Percentiles rank a stretch among this genome's conserved stretches.
Evolutionary conservation across 345 rosid species (phyloP).

Genomic region (Noccaea caerulescens): DNA sequence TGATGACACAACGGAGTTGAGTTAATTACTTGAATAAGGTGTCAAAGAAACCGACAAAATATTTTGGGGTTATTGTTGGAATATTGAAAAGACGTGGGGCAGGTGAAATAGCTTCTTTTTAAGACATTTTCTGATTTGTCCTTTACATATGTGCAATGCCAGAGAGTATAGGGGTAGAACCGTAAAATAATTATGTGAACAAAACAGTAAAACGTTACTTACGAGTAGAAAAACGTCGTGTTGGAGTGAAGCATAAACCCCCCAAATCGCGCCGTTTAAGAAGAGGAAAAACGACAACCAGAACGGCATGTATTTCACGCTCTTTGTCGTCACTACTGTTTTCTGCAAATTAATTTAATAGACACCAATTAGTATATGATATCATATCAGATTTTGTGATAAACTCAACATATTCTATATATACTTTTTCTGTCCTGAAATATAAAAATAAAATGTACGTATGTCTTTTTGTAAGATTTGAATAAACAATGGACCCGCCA

Average conservation of each 20-base stretch:
- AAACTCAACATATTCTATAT: not conserved
- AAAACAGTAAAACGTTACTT: constrained; percentile 27
- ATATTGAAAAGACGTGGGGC: constrained; percentile 16
- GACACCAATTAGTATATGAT: not conserved
- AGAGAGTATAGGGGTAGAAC: not conserved
- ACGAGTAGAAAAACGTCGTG: constrained; percentile 59
- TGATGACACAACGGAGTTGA: constrained; percentile 9
- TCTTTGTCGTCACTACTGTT: constrained; percentile 67
- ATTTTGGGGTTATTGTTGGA: constrained; percentile 4
- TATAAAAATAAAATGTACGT: not conserved
- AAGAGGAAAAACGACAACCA: constrained; percentile 66
- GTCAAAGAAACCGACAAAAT: constrained; percentile 17
- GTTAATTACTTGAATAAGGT: not conserved
- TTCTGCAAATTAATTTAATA: constrained; percentile 48
- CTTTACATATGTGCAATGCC: not conserved
- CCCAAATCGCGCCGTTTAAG: constrained; percentile 74
- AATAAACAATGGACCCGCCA: constrained; percentile 27
- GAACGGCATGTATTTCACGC: constrained; percentile 84
- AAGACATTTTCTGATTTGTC: not conserved
- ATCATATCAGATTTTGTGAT: not conserved
- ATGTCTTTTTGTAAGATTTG: constrained; percentile 16
- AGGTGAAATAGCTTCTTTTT: not conserved
- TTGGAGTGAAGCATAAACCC: constrained; percentile 58
- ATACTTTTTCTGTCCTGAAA: not conserved
- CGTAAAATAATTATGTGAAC: not conserved